These are phyloP conservation scores for Chaetomidium leptoderma DNA, from an alignment of 495 filamentous ascomycete species.

Conservation along the genomic window DNA sequence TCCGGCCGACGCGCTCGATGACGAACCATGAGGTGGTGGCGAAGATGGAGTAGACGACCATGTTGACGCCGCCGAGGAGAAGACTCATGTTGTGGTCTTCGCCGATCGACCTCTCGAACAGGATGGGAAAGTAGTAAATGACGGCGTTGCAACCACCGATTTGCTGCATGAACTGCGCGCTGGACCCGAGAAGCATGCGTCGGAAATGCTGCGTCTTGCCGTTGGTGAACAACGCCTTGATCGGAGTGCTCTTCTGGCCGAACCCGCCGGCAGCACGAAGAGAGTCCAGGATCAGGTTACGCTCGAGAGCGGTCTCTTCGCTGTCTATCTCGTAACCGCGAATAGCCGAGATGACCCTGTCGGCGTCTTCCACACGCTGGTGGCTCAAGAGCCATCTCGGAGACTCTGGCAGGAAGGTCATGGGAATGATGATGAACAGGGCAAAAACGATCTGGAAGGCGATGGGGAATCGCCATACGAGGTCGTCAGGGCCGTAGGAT, in stretches of 20 bases:
- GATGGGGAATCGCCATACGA: conserved; percentile 78
- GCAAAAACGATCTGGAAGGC: conserved; percentile 77
- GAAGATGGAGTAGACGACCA: conserved; percentile 74
- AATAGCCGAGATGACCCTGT: conserved; percentile 65
- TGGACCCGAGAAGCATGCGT: conserved; percentile 56
- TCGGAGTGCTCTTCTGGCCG: conserved; percentile 50
- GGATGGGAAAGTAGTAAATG: conserved; percentile 78
- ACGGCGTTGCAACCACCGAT: conserved; percentile 72
- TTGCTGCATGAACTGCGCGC: conserved; percentile 74
- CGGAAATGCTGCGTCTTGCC: conserved; percentile 65
- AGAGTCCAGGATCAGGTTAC: conserved; percentile 60
- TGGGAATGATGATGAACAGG: conserved; percentile 58
- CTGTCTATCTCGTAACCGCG: conserved; percentile 56
- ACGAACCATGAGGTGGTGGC: conserved; percentile 77
- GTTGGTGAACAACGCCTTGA: conserved; percentile 54
- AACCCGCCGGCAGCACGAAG: conserved; percentile 58
- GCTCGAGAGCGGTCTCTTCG: conserved; percentile 52
- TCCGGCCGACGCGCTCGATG: conserved; percentile 68
- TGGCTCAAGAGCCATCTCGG: conserved; percentile 70
- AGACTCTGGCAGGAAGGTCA: conserved; percentile 68
- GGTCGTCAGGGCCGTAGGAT: conserved; percentile 58
- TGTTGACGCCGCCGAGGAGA: conserved; percentile 73
- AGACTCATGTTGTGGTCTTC: conserved; percentile 57
- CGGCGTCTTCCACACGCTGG: conserved; percentile 63
- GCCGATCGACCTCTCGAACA: conserved; percentile 63